Conservation (phyloP, 768 basidiomycete species). For the Myochromella boudieri region DNA sequence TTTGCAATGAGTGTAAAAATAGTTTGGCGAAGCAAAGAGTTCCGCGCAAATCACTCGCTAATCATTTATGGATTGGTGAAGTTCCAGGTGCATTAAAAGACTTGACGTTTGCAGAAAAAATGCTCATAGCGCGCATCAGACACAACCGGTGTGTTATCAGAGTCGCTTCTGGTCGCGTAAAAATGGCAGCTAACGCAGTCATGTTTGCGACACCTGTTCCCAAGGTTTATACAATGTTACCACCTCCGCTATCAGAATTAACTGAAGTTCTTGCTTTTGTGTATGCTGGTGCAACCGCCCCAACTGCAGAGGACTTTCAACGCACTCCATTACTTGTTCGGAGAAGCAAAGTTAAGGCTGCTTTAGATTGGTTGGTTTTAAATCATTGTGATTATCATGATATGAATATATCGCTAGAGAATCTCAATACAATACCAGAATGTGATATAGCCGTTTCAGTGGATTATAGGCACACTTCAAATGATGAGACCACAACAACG, state of each 20-base stretch:
- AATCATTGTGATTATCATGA: conserved; percentile 35
- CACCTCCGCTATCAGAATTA: conserved; percentile 25
- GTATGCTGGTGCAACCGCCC: conserved; percentile 26
- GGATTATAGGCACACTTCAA: conserved; percentile 9
- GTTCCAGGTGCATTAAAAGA: conserved; percentile 25
- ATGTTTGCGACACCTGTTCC: conserved; percentile 24
- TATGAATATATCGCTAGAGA: conserved; percentile 26
- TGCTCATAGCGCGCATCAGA: conserved; percentile 23
- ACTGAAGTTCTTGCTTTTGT: conserved; percentile 32
- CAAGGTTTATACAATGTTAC: conserved; percentile 26
- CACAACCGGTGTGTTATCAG: conserved; percentile 28
- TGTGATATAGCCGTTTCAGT: conserved; percentile 23
- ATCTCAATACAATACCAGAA: conserved; percentile 22
- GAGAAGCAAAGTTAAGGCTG: conserved; percentile 7
- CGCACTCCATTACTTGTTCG: conserved; percentile 3
- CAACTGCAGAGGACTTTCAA: conserved; percentile 23
- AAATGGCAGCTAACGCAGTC: conserved; percentile 30
- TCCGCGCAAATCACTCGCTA: conserved; percentile 25
- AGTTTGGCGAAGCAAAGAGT: conserved; percentile 9
- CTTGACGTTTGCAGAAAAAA: conserved; percentile 27
- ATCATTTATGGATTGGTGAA: conserved; percentile 34
- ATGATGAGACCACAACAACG: not conserved
- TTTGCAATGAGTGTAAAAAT: conserved; percentile 30
- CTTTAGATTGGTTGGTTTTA: conserved; percentile 34
- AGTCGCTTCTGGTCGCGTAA: conserved; percentile 22